Percentiles rank a stretch among this genome's conserved stretches.
phyloP scores from a whole-genome alignment of 2,329 filamentous ascomycete genomes.

The Eurotiales sp. region DNA sequence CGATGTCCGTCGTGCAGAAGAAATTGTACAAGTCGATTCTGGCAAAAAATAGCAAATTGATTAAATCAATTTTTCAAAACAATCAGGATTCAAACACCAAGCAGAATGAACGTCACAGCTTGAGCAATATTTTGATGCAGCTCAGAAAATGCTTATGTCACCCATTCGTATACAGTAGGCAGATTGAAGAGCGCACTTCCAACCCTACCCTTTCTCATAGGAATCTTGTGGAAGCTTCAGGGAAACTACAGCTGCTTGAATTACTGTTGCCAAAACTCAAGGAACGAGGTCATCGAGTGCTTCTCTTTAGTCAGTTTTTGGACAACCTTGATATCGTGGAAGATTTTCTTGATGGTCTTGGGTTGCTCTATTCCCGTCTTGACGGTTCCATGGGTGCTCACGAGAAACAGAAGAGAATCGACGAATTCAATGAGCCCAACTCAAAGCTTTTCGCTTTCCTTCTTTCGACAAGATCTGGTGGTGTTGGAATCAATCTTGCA shows the following conservation, averaged over 20 bases:
- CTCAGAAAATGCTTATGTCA: slow-evolving; percentile 92
- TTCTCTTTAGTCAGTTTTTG: slow-evolving; percentile 95
- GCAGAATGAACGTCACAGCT: slow-evolving; percentile 67
- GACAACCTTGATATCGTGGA: slow-evolving; percentile 83
- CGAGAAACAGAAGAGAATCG: slow-evolving; percentile 91
- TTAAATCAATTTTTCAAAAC: slow-evolving; percentile 75
- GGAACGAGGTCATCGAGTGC: slow-evolving; percentile 79
- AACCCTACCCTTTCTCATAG: slow-evolving; percentile 62
- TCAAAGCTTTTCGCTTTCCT: slow-evolving; percentile 86
- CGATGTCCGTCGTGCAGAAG: slow-evolving; percentile 90
- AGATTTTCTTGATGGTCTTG: slow-evolving; percentile 78
- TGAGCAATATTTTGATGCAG: slow-evolving; percentile 95
- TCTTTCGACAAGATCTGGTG: slow-evolving; percentile 88
- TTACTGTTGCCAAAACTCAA: slow-evolving; percentile 83
- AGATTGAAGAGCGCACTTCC: slow-evolving; percentile 77
- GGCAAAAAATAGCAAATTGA: slow-evolving; percentile 81
- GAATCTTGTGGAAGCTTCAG: slow-evolving; percentile 85
- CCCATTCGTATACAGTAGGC: slow-evolving; percentile 87
- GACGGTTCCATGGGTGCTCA: slow-evolving; percentile 79
- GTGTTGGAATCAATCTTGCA: slow-evolving; percentile 95
- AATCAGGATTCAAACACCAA: slow-evolving; percentile 58
- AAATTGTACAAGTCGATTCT: slow-evolving; percentile 92
- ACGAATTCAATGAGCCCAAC: slow-evolving; percentile 82
- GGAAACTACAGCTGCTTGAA: slow-evolving; percentile 80
- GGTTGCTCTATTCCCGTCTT: slow-evolving; percentile 70